Evolutionary conservation across 305 asterid genomes (phyloP).

Genomic region (Fraxinus platypoda): DNA sequence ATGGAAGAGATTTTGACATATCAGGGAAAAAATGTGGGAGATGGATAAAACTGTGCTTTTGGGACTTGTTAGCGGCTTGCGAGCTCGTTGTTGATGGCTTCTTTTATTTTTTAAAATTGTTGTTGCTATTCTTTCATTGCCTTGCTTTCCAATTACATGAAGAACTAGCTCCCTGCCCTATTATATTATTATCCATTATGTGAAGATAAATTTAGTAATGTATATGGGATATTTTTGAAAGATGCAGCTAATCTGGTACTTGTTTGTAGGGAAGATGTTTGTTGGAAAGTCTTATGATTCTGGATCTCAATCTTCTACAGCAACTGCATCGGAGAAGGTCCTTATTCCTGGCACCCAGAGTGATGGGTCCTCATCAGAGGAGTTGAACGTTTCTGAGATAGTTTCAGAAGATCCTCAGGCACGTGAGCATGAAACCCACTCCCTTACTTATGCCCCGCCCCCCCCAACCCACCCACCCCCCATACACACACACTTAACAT

Average conservation of each 20-base stretch:
- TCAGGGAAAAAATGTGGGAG: background rate
- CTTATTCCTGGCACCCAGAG: conserved; percentile 74
- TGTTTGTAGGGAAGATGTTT: conserved; percentile 66
- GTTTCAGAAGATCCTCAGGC: conserved; percentile 53
- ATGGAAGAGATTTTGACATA: background rate
- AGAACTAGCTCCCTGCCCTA: background rate
- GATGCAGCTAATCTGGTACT: conserved; percentile 28
- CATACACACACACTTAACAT: background rate
- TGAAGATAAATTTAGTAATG: background rate
- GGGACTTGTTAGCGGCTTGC: background rate
- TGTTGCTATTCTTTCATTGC: conserved; percentile 4
- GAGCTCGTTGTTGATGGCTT: background rate
- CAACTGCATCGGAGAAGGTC: conserved; percentile 70
- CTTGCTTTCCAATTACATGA: conserved; percentile 2
- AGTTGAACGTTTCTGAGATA: conserved; percentile 41
- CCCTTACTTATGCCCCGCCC: background rate
- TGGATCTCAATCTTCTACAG: conserved; percentile 51
- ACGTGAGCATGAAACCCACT: conserved; percentile 22
- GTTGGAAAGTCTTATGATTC: conserved; percentile 57
- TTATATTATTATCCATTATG: background rate
- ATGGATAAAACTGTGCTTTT: background rate
- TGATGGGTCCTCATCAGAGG: conserved; percentile 43
- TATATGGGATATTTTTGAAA: background rate
- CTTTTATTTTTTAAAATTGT: background rate
- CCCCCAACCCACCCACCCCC: background rate